Percentiles rank a stretch among this genome's conserved stretches.
phyloP scores from a whole-genome alignment of 306 rosid genomes.

The Rosa rugosa region DNA sequence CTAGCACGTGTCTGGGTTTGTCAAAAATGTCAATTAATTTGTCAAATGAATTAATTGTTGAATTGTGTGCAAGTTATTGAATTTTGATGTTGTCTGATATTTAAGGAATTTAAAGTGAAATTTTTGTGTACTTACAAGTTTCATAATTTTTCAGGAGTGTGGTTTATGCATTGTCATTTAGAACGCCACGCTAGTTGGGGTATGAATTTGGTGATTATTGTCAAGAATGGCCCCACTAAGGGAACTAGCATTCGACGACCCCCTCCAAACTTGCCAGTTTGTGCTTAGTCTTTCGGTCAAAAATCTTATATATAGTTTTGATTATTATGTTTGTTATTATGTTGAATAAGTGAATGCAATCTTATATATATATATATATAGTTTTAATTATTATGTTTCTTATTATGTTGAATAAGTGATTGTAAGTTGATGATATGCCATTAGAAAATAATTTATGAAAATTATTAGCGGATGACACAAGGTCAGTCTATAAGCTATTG shows the following conservation, averaged over 20 bases:
- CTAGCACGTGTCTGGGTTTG: no score
- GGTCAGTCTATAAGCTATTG: no score
- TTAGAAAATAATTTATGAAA: no score
- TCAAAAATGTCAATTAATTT: no score
- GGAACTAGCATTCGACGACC: conserved; percentile 14
- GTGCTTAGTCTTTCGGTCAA: neutral
- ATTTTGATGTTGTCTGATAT: no score
- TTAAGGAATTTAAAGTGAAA: no score
- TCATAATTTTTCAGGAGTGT: conserved; percentile 3
- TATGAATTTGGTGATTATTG: conserved; percentile 20
- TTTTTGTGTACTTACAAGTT: no score
- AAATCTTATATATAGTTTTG: neutral
- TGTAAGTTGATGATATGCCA: neutral
- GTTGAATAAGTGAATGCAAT: neutral
- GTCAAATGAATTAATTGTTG: neutral
- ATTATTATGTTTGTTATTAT: neutral
- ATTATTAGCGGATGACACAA: no score
- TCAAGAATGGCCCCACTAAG: conserved; percentile 11
- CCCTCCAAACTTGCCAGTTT: conserved; percentile 11
- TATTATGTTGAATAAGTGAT: no score
- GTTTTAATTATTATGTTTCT: neutral
- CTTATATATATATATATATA: no score
- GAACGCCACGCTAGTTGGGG: conserved; percentile 24
- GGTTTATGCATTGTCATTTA: conserved; percentile 7
- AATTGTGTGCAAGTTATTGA: no score